Percentiles rank a stretch among this genome's conserved stretches.
Evolutionary conservation across 306 rosid species (phyloP).

Genomic region (Fagus sylvatica): DNA sequence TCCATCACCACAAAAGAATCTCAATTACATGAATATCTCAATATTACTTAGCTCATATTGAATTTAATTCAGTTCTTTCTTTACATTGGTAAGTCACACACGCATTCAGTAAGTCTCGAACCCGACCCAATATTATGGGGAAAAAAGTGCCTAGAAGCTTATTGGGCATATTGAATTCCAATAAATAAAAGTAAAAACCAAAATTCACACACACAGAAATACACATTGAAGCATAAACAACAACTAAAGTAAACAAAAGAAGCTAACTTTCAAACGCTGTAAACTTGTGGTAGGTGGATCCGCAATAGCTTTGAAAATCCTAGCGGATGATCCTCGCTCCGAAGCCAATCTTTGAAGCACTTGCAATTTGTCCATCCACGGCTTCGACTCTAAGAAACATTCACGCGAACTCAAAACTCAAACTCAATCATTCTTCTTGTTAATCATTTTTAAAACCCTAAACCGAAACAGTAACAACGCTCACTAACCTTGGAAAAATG

Average conservation of each 20-base stretch:
- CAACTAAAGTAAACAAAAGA: background rate
- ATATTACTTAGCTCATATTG: background rate
- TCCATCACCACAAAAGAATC: background rate
- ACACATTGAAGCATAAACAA: background rate
- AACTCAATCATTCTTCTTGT: background rate
- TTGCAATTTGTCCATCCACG: conserved; percentile 80
- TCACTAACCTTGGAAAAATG: conserved; percentile 67
- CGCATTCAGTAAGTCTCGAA: no score
- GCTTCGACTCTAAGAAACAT: conserved; percentile 51
- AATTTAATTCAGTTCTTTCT: no score
- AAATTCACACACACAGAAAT: no score
- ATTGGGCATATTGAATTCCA: background rate
- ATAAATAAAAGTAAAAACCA: no score
- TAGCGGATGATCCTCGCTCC: conserved; percentile 52
- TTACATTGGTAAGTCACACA: no score
- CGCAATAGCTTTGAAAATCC: conserved; percentile 84
- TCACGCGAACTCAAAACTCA: background rate
- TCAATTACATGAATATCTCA: background rate
- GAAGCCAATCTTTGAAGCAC: conserved; percentile 59
- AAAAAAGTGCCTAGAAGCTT: background rate
- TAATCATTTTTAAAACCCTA: conserved; percentile 1
- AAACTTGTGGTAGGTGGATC: conserved; percentile 97
- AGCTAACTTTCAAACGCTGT: conserved; percentile 88
- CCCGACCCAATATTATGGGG: no score
- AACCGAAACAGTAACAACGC: background rate